These are phyloP conservation scores for Diplodia sapinea DNA, from an alignment of 2,329 filamentous ascomycete species.

Conservation along the genomic window DNA sequence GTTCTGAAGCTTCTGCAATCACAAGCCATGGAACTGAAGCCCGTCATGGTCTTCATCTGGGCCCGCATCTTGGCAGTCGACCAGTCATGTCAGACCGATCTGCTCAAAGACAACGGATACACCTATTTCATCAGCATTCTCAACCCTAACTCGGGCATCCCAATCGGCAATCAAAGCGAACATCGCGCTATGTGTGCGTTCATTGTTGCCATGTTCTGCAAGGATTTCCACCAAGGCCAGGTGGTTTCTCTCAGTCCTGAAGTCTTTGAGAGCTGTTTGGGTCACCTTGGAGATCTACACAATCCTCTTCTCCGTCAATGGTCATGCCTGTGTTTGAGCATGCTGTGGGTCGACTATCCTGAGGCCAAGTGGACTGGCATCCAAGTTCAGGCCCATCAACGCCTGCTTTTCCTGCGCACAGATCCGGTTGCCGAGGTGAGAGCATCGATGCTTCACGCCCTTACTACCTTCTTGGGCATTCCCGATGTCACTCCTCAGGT, in stretches of 20 bases:
- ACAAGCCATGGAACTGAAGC: constrained; percentile 90
- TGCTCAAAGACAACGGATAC: constrained; percentile 96
- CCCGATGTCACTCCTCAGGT: constrained; percentile 91
- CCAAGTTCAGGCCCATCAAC: constrained; percentile 79
- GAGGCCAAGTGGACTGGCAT: constrained; percentile 98
- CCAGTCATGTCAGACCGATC: constrained; percentile 87
- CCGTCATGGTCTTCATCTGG: constrained; percentile 99
- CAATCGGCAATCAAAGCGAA: constrained; percentile 79
- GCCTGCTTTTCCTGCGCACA: constrained; percentile 78
- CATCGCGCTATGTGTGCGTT: constrained; percentile 99
- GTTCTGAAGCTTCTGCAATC: constrained; percentile 97
- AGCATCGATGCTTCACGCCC: constrained; percentile 88
- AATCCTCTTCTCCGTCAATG: constrained; percentile 91
- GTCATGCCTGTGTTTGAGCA: constrained; percentile 93
- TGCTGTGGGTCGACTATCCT: constrained; percentile 88
- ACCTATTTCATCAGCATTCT: constrained; percentile 95
- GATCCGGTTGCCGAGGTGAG: constrained; percentile 92
- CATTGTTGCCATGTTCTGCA: constrained; percentile 96
- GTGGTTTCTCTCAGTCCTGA: constrained; percentile 89
- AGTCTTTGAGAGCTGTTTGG: constrained; percentile 85
- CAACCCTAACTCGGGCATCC: constrained; percentile 79
- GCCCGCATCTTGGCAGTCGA: constrained; percentile 94
- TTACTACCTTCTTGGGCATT: constrained; percentile 93
- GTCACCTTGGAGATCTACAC: constrained; percentile 81
- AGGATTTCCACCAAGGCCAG: constrained; percentile 89